A percentile compares a stretch with the other conserved stretches of the same genome.
phyloP scores from a whole-genome alignment of 768 basidiomycete species.

The Serendipita indica region DNA sequence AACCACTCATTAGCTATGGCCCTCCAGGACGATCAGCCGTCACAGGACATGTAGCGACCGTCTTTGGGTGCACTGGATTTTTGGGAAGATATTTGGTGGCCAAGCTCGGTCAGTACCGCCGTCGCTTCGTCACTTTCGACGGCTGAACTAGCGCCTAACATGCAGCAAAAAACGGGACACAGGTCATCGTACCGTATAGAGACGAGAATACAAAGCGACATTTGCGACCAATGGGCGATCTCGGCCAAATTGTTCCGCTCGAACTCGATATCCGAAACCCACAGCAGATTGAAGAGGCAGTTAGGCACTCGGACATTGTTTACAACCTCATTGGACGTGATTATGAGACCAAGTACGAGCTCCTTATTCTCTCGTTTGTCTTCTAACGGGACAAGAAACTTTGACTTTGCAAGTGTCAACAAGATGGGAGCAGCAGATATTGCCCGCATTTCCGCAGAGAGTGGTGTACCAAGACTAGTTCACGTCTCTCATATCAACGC shows the following conservation, averaged over 20 bases:
- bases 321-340: conserved; percentile 93
- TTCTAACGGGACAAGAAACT: no score
- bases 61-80: conserved; percentile 94
- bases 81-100: conserved; percentile 86
- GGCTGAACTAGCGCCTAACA: not conserved
- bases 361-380: not conserved
- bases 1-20: conserved; percentile 62
- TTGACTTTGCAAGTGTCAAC: conserved; percentile 66
- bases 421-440: conserved; percentile 71
- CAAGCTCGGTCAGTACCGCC: conserved; percentile 58
- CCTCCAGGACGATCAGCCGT: conserved; percentile 74
- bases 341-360: conserved; percentile 79
- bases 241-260: conserved; percentile 92
- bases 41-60: conserved; percentile 84
- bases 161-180: conserved; percentile 76
- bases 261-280: conserved; percentile 94
- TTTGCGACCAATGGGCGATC: conserved; percentile 86
- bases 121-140: not conserved
- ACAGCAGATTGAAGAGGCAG: conserved; percentile 80
- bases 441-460: conserved; percentile 62
- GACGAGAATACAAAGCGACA: conserved; percentile 87
- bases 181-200: conserved; percentile 88
- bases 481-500: conserved; percentile 96
- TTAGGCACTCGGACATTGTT: conserved; percentile 89
- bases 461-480: conserved; percentile 70